Evolutionary conservation across 2,329 filamentous ascomycete species (phyloP).

Genomic region (Trichoderma gracile): DNA sequence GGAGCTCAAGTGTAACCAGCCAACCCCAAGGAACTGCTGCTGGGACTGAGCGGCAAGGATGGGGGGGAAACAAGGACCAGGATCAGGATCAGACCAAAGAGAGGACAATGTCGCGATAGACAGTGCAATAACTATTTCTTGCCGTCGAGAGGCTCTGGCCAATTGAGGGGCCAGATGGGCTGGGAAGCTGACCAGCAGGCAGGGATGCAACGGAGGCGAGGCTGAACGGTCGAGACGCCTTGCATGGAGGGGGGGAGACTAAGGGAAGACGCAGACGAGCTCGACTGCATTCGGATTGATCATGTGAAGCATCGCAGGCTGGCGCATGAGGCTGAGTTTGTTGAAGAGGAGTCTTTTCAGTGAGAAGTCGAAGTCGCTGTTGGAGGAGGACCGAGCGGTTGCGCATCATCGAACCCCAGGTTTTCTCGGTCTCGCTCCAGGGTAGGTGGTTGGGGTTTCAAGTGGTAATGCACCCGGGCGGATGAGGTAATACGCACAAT

Average conservation of each 20-base stretch:
- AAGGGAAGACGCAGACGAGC: not conserved
- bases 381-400: not conserved
- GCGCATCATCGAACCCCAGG: not conserved
- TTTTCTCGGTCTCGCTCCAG: not conserved
- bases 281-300: not conserved
- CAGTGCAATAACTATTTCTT: not conserved
- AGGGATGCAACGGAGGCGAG: constrained; percentile 4
- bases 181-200: not conserved
- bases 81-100: not conserved
- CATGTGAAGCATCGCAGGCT: not conserved
- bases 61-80: not conserved
- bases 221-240: not conserved
- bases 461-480: not conserved
- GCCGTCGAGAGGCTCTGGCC: not conserved
- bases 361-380: not conserved
- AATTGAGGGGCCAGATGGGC: not conserved
- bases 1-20: not conserved
- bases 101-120: not conserved
- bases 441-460: not conserved
- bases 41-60: not conserved
- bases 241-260: not conserved
- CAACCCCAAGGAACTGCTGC: not conserved
- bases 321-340: not conserved
- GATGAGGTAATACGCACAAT: constrained; percentile 11
- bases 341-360: not conserved